Percentiles rank a stretch among this genome's conserved stretches.
Evolutionary conservation across 768 basidiomycete genomes (phyloP).

Genomic region (Asterophora lycoperdoides): DNA sequence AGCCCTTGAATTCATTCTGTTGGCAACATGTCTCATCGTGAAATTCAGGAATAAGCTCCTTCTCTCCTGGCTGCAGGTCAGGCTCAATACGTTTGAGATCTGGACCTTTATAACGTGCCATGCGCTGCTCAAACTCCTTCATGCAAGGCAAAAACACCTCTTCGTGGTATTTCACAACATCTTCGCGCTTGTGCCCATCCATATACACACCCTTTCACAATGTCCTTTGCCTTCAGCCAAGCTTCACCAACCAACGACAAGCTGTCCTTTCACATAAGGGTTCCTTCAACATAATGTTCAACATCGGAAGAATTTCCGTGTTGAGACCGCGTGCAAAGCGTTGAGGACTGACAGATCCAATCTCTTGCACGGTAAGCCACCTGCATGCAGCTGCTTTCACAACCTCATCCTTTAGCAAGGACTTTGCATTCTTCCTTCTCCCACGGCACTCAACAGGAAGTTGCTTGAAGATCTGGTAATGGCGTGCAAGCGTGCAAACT

Average conservation of each 20-base stretch:
- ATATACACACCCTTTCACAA: conserved; percentile 21
- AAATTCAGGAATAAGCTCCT: not conserved
- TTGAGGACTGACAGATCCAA: conserved; percentile 28
- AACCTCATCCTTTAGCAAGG: not conserved
- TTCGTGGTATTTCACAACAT: conserved; percentile 19
- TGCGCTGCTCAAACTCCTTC: conserved; percentile 4
- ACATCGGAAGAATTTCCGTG: conserved; percentile 24
- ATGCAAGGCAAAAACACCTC: conserved; percentile 8
- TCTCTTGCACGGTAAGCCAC: conserved; percentile 20
- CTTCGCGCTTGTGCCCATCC: conserved; percentile 22
- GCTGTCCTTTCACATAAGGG: conserved; percentile 31
- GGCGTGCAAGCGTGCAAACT: conserved; percentile 6
- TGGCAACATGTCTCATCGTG: too few relatives aligned
- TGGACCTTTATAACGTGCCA: conserved; percentile 4
- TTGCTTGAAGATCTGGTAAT: conserved; percentile 4
- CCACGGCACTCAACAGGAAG: not conserved
- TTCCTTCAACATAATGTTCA: conserved; percentile 22
- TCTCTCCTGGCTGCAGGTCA: not conserved
- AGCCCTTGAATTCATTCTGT: not conserved
- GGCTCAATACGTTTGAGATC: not conserved
- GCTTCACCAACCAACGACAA: conserved; percentile 32
- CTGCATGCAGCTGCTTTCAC: conserved; percentile 1
- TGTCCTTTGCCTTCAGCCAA: too few relatives aligned
- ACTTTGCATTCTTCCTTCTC: not conserved
- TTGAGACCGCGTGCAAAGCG: conserved; percentile 24